Evolutionary conservation across 257 asterid species (phyloP).

Genomic region (Solanum sitiens): DNA sequence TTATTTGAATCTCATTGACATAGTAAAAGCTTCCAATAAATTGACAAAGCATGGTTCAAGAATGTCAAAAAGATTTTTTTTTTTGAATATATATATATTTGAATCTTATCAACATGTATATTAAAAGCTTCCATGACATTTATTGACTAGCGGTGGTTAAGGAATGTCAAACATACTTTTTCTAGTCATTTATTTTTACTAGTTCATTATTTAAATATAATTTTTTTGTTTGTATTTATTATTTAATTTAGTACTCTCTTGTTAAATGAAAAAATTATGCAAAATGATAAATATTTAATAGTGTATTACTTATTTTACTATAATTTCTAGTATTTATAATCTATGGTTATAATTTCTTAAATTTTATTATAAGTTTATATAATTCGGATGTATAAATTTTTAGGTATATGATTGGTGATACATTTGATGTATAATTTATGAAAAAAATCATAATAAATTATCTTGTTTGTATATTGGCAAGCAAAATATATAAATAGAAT

Average conservation of each 20-base stretch:
- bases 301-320: no score
- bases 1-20: background rate
- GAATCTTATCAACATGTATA: background rate
- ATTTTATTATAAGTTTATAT: no score
- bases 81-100: background rate
- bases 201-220: no score
- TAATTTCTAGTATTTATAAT: no score
- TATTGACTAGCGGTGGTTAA: background rate
- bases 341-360: no score
- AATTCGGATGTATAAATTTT: no score
- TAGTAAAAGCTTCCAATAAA: background rate
- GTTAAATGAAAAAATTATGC: no score
- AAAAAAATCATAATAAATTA: no score
- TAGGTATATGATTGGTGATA: background rate
- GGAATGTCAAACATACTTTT: background rate
- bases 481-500: background rate
- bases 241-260: no score
- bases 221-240: rapidly evolving
- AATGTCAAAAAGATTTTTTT: background rate
- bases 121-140: background rate
- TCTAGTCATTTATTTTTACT: background rate
- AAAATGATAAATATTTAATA: no score
- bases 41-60: background rate
- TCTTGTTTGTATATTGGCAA: background rate
- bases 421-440: no score